Evolutionary conservation across 2,329 filamentous ascomycete genomes (phyloP), one percentile per base, ranked within the genome.

Genomic region (Pezicula carpinea): DNA sequence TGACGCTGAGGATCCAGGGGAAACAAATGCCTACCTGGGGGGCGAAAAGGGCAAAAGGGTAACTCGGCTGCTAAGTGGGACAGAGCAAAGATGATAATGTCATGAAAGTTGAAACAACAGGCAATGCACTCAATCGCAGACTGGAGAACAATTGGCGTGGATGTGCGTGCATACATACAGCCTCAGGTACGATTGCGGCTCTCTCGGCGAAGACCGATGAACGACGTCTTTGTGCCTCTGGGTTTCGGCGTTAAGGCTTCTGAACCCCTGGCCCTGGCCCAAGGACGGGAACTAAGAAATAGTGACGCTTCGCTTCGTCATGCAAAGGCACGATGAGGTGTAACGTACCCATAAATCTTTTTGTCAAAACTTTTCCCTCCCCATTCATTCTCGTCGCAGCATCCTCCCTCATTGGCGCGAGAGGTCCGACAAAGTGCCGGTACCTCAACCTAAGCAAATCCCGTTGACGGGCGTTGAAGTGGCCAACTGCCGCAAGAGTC

Each of bases 1-100:
- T 61, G 74, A 83, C 43, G 73, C 80, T 50, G 77, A 80, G 14
- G 72, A 76, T 1, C 72, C 74, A 14, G 70, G 69, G 10, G 67
- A 77, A 17, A 82, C 80, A 21, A 79, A 77, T 53, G 64, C 81
- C 35, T 84, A 82, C 59, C 60, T 85, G 2, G 80, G 79, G 11
- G 79, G 79, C 0, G 78, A 80, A 51, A 71, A 66, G 41, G 57
- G 60, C 19, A 58, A 59, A 52, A 62, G 53, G 32, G 54, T 68
- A 3, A 52, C 68, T 8, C 55, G 58, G 44, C 46, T 61, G 39
- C 39, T 65, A 34, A 59, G 56, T 39, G 58, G 53, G 40, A 36
- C 18, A 29, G 26, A 29, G 13, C 10, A 29, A 29, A 29, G 26
- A 29, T 29, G 26, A 29, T 29, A 29, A 29, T 29, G 26, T 29